phyloP scores from a whole-genome alignment of 106 monocot genomes.

The Amphibolis antarctica region DNA sequence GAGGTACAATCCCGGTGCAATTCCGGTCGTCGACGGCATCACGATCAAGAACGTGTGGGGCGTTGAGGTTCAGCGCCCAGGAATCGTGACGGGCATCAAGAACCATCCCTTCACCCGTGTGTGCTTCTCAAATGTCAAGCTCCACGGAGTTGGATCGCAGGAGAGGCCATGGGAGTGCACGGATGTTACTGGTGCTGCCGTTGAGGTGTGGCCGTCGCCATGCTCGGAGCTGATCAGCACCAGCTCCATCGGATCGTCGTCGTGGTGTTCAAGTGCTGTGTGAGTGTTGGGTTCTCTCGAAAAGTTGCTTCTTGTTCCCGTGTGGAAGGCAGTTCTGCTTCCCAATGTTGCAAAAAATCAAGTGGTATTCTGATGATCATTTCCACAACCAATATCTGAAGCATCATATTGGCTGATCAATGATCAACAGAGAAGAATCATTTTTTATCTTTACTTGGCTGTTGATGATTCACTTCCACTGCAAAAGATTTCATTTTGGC shows the following conservation, averaged over 20 bases:
- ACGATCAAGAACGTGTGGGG: constrained; percentile 25
- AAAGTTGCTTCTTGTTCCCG: too few relatives aligned
- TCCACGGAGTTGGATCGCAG: constrained; percentile 1
- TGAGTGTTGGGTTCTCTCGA: too few relatives aligned
- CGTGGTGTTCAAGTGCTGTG: not conserved
- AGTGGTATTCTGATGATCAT: too few relatives aligned
- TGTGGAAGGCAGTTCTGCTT: too few relatives aligned
- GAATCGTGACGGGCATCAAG: constrained; percentile 16
- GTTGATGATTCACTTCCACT: too few relatives aligned
- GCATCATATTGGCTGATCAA: too few relatives aligned
- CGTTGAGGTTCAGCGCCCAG: constrained; percentile 7
- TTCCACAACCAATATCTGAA: too few relatives aligned
- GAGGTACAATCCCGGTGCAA: constrained; percentile 8
- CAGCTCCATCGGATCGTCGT: not conserved
- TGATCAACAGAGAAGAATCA: too few relatives aligned
- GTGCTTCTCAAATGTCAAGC: constrained; percentile 40
- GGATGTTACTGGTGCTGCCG: constrained; percentile 35
- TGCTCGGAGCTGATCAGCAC: constrained; percentile 30
- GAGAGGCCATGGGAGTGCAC: constrained; percentile 29
- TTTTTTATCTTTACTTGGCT: too few relatives aligned
- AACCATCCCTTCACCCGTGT: constrained; percentile 20
- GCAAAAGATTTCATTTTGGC: too few relatives aligned
- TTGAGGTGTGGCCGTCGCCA: constrained; percentile 35
- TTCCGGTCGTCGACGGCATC: constrained; percentile 21
- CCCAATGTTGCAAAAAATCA: too few relatives aligned